Percentiles rank a stretch among this genome's conserved stretches.
phyloP scores from a whole-genome alignment of 2,329 filamentous ascomycete species.

The Sporothrix brunneoviolacea region DNA sequence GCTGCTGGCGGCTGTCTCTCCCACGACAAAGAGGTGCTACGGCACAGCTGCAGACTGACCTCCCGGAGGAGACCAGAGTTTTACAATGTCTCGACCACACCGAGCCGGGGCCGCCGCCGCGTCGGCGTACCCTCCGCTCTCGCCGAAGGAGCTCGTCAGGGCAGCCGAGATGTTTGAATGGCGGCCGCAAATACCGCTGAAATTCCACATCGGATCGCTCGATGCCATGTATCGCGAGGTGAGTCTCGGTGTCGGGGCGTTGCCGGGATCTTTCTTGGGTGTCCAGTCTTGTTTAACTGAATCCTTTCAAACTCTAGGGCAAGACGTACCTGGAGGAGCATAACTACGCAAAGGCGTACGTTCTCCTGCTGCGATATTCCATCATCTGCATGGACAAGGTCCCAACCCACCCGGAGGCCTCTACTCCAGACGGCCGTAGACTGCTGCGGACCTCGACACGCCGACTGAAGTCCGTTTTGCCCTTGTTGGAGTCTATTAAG shows the following conservation, averaged over 20 bases:
- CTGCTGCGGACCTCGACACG: slow-evolving; percentile 49
- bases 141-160: slow-evolving; percentile 67
- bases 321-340: slow-evolving; percentile 78
- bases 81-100: neutral
- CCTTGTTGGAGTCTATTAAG: slow-evolving; percentile 70
- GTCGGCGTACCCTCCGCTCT: slow-evolving; percentile 46
- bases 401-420: slow-evolving; percentile 67
- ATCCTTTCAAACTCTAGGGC: slow-evolving; percentile 63
- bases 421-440: slow-evolving; percentile 56
- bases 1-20: no score
- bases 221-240: slow-evolving; percentile 78
- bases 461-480: slow-evolving; percentile 52
- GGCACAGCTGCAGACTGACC: no score
- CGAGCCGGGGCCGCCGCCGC: neutral
- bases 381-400: slow-evolving; percentile 74
- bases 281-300: neutral
- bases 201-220: slow-evolving; percentile 75
- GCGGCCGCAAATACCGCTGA: slow-evolving; percentile 67
- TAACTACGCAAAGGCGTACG: slow-evolving; percentile 81
- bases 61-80: neutral
- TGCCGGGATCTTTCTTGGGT: neutral
- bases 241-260: neutral
- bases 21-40: no score
- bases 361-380: slow-evolving; percentile 85
- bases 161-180: slow-evolving; percentile 77